These are phyloP conservation scores for Raphanus raphanistrum DNA, from an alignment of 345 rosid species.

Conservation along the genomic window DNA sequence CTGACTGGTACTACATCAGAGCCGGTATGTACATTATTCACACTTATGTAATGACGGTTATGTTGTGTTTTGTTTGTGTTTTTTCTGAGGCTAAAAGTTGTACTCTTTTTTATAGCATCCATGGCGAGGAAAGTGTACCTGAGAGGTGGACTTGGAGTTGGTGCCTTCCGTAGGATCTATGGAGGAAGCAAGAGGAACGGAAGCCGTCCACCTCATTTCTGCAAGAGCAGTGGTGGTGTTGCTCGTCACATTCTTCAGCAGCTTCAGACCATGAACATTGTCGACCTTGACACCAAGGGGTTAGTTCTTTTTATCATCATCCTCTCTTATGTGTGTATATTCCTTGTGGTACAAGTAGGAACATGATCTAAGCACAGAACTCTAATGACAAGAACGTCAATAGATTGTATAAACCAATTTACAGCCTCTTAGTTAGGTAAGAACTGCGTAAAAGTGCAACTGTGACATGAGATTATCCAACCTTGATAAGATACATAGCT, in stretches of 20 bases:
- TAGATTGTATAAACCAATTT: not conserved
- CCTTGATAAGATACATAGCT: not conserved
- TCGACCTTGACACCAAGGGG: conserved; percentile 44
- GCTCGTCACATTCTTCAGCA: conserved; percentile 50
- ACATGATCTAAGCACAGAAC: not conserved
- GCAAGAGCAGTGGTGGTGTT: conserved; percentile 46
- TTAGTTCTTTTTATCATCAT: conserved; percentile 15
- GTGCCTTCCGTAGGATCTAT: conserved; percentile 45
- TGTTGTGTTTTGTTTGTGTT: too few relatives aligned
- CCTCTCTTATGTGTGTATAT: not conserved
- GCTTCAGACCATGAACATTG: conserved; percentile 45
- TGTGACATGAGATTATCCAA: not conserved
- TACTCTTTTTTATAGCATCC: conserved; percentile 25
- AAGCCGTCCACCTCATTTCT: conserved; percentile 45
- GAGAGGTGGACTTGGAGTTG: conserved; percentile 47
- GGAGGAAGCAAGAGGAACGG: conserved; percentile 50
- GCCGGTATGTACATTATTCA: conserved; percentile 46
- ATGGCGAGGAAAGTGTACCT: conserved; percentile 46
- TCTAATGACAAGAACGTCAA: not conserved
- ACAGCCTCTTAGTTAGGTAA: not conserved
- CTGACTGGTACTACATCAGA: conserved; percentile 68
- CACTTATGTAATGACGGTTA: not conserved
- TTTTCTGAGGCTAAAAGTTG: not conserved
- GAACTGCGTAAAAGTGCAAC: not conserved
- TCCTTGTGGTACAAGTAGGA: not conserved